Evolutionary conservation across 345 rosid species (phyloP), one percentile per base, ranked within the genome.

Genomic region (Melastoma malabathricum): DNA sequence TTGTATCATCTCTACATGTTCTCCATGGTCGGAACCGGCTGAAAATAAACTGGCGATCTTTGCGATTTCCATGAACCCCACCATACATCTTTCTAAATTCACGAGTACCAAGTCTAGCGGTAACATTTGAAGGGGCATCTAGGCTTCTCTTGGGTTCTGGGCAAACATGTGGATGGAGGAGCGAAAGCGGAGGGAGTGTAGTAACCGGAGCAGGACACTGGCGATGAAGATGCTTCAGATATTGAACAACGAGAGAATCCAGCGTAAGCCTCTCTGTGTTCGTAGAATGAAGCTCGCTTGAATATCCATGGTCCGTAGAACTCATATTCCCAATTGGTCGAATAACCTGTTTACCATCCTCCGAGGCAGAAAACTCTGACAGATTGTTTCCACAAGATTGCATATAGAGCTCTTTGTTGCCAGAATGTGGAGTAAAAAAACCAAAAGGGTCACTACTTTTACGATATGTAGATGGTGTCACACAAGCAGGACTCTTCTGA

Each of bases 191-290:
- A 12, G 98, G 98, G 50, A 92, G 88, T 61, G 98, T 92, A 6
- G 98, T 87, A 61, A 92, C 80, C 44, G 98, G 98, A 63, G 98
- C 98, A 54, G 83, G 93, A 67, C 98, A 92, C 65, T 92, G 98
- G 48, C 98, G 87, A 72, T 92, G 98, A 59, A 87, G 98, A 58
- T 92, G 96, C 72, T 92, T 92, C 67, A 92, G 66, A 71, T 80
- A 87, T 70, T 92, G 98, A 74, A 92, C 84, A 48, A 92, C 89
- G 46, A 92, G 64, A 48, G 87, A 74, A 62, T 92, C 97, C 27
- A 92, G 72, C 56, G 95, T 78, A 68, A 84, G 63, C 45, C 96
- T 72, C 66, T 92, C 98, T 15, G 79, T 55, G 60, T 68, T 84
- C 69, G 70, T 61, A 29, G 80, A 59, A 65, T 78, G 93, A 34